Conservation (phyloP, 495 filamentous ascomycete genomes). For the Schizothecium vesticola region DNA sequence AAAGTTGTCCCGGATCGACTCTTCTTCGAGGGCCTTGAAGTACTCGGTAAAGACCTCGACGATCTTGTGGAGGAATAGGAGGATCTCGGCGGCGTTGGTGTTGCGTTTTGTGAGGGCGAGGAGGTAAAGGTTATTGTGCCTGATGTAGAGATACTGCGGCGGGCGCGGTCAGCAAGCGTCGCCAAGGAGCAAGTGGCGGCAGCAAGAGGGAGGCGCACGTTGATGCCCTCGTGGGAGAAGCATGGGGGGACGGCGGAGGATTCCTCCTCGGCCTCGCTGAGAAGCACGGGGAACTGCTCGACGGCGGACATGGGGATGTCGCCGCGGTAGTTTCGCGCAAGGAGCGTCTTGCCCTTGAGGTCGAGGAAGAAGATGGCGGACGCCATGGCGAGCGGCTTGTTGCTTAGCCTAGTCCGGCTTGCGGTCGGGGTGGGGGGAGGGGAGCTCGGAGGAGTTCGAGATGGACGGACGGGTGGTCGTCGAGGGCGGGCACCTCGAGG, state of each 20-base stretch:
- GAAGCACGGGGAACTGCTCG: slow-evolving; percentile 94
- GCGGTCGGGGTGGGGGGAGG: background rate
- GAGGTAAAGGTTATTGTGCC: slow-evolving; percentile 98
- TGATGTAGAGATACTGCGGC: slow-evolving; percentile 92
- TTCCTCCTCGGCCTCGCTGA: slow-evolving; percentile 99
- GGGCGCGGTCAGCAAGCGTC: background rate
- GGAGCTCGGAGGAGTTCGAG: slow-evolving; percentile 1
- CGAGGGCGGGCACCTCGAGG: background rate
- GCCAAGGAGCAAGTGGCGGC: background rate
- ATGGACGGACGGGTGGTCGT: background rate
- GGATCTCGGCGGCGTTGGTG: slow-evolving; percentile 96
- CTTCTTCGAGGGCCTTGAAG: slow-evolving; percentile 98
- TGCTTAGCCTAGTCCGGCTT: slow-evolving; percentile 4
- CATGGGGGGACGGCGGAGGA: slow-evolving; percentile 95
- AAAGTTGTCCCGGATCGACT: slow-evolving; percentile 99
- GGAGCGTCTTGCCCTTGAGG: slow-evolving; percentile 99
- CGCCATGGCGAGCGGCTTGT: slow-evolving; percentile 61
- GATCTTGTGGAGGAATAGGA: slow-evolving; percentile 95
- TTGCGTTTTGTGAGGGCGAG: slow-evolving; percentile 98
- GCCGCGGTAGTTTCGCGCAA: slow-evolving; percentile 97
- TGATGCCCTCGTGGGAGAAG: slow-evolving; percentile 98
- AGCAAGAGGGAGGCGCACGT: slow-evolving; percentile 52
- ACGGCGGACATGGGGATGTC: slow-evolving; percentile 99
- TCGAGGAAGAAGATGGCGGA: slow-evolving; percentile 99
- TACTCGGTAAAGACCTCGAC: slow-evolving; percentile 99